These are phyloP conservation scores for Salix caprea DNA, from an alignment of 345 rosid genomes.

Conservation along the genomic window DNA sequence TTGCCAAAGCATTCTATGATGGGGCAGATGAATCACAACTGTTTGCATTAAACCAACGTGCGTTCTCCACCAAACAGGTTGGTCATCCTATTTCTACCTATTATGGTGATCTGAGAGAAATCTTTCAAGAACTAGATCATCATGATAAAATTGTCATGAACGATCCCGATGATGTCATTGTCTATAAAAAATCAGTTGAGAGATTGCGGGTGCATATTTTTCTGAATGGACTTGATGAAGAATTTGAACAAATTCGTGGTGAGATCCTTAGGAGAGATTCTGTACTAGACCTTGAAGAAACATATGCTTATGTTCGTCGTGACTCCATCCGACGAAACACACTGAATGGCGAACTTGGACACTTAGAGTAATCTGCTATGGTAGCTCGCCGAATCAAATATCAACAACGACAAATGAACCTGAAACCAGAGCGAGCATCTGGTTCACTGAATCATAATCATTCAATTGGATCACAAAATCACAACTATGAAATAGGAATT, in stretches of 20 bases:
- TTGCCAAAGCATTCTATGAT: not conserved
- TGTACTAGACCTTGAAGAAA: not conserved
- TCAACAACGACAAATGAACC: not conserved
- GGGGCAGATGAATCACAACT: not conserved
- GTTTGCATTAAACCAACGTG: not conserved
- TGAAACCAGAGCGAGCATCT: not conserved
- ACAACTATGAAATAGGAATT: not conserved
- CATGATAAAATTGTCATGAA: not conserved
- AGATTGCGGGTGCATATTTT: not conserved
- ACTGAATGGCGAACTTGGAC: not conserved
- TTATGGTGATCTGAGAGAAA: not conserved
- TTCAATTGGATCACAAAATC: not conserved
- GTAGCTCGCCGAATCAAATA: not conserved
- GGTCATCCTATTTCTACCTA: not conserved
- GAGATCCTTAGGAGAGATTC: not conserved
- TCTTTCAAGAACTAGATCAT: not conserved
- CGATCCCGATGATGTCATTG: not conserved
- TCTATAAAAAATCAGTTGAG: not conserved
- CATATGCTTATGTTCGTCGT: not conserved
- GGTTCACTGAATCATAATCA: not conserved
- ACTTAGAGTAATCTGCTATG: not conserved
- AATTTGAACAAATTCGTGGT: not conserved
- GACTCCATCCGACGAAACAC: not conserved
- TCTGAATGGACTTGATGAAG: not conserved
- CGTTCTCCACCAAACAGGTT: not conserved